phyloP scores from a whole-genome alignment of 805 yeast species.

The Kregervanrija pseudodelftensis region DNA sequence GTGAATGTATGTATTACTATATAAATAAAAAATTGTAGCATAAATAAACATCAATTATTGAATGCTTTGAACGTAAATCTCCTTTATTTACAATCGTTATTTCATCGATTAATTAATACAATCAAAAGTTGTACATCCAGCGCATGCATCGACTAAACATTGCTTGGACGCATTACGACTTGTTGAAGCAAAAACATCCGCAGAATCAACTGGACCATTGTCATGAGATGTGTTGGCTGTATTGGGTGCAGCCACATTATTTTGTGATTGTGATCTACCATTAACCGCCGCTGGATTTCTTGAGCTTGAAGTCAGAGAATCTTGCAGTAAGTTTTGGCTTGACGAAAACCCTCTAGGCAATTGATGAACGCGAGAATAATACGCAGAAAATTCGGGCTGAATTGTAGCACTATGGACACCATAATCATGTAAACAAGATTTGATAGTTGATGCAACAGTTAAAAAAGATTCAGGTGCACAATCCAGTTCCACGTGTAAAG shows the following conservation, averaged over 20 bases:
- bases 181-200: too few species aligned
- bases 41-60: too few species aligned
- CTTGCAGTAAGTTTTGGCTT: slow-evolving; percentile 8
- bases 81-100: not conserved
- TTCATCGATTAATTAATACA: slow-evolving; percentile 30
- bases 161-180: slow-evolving; percentile 9
- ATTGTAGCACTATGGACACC: slow-evolving; percentile 93
- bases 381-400: slow-evolving; percentile 77
- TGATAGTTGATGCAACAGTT: slow-evolving; percentile 64
- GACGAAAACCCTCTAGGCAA: slow-evolving; percentile 26
- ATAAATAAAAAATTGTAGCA: too few species aligned
- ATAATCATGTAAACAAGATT: slow-evolving; percentile 70
- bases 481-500: slow-evolving; percentile 76
- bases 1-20: too few species aligned
- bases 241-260: too few species aligned
- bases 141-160: slow-evolving; percentile 46
- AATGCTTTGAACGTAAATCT: not conserved
- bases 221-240: too few species aligned
- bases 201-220: too few species aligned
- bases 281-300: not conserved
- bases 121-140: slow-evolving; percentile 40
- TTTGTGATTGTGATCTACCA: too few species aligned
- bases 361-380: slow-evolving; percentile 23
- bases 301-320: slow-evolving; percentile 1
- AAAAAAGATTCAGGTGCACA: slow-evolving; percentile 60